Evolutionary conservation across 2,329 filamentous ascomycete genomes (phyloP), one percentile per base, ranked within the genome.

Genomic region (Xylariaceae sp.): DNA sequence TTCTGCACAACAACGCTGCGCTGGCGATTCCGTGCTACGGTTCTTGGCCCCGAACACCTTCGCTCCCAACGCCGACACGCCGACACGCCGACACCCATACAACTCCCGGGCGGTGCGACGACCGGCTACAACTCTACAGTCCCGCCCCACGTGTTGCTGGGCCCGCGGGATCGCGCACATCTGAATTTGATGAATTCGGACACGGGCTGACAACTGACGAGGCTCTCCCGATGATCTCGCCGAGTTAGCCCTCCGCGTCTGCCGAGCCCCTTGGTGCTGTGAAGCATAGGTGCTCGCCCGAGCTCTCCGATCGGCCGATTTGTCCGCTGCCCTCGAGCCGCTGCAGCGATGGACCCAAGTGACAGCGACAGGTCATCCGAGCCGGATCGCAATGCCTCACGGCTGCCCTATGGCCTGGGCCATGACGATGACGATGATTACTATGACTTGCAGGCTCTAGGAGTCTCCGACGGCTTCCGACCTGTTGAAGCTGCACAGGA

Each of bases 401-500:
- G 72, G 59, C 57, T 70, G 47, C 74, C 73, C 21, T 54, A 55
- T 47, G 18, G 47, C 39, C 55, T 55, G 43, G 69, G 67, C 47
- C 44, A 54, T 19, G 72, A 67, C 47, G 47, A 54, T 19, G 72
- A 76, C 57, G 76, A 80, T 32, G 74, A 79, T 29, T 70, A 74
- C 41, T 80, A 79, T 54, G 76, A 76, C 59, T 62, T 80, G 64
- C 70, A 70, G 46, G 77, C 75, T 26, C 72, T 78, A 68, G 73
- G 74, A 47, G 74, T 84, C 53, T 76, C 79, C 15, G 66, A 68
- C 55, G 64, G 66, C 53, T 69, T 69, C 57, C 64, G 66, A 42
- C 67, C 67, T 37, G 50, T 55, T 36, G 58, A 67, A 39, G 59
- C 61, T 37, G 51, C 63, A 52, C 63, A 65, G 21, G 51, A 58